phyloP scores from a whole-genome alignment of 352 stramenopile species.

The Globisporangium viniferum region DNA sequence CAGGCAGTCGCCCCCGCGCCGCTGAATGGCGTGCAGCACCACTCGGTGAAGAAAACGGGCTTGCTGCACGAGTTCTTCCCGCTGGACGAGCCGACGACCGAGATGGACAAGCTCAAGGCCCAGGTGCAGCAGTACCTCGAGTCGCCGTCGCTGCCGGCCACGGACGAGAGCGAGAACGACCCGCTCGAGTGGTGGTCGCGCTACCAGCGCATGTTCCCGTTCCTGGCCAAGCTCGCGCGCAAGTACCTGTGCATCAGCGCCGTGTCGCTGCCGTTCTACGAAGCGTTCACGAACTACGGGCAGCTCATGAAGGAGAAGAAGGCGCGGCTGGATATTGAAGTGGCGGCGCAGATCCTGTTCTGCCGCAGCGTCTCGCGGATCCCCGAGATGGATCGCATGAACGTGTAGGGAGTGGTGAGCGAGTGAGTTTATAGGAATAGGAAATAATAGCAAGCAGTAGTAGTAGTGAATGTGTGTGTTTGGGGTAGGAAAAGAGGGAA shows the following conservation, averaged over 20 bases:
- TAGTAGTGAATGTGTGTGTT: neutral
- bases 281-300: conserved; percentile 76
- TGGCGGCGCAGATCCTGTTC: conserved; percentile 76
- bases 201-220: conserved; percentile 66
- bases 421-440: neutral
- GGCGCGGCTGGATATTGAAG: conserved; percentile 69
- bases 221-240: conserved; percentile 63
- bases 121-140: conserved; percentile 75
- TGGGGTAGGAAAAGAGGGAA: neutral
- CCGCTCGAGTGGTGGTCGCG: conserved; percentile 83
- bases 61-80: conserved; percentile 67
- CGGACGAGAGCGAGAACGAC: conserved; percentile 69
- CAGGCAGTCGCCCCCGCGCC: neutral
- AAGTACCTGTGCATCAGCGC: conserved; percentile 79
- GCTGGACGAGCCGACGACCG: conserved; percentile 43
- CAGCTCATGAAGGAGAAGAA: conserved; percentile 80
- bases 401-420: conserved; percentile 23
- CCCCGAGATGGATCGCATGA: conserved; percentile 82
- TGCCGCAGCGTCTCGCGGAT: conserved; percentile 75
- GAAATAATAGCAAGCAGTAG: neutral
- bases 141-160: conserved; percentile 57
- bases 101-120: conserved; percentile 56
- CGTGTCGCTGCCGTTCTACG: conserved; percentile 68
- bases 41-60: conserved; percentile 28
- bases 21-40: conserved; percentile 17